Percentiles rank a stretch among this genome's conserved stretches.
Conservation (phyloP, 768 basidiomycete genomes). For the Trametopsis cervina region DNA sequence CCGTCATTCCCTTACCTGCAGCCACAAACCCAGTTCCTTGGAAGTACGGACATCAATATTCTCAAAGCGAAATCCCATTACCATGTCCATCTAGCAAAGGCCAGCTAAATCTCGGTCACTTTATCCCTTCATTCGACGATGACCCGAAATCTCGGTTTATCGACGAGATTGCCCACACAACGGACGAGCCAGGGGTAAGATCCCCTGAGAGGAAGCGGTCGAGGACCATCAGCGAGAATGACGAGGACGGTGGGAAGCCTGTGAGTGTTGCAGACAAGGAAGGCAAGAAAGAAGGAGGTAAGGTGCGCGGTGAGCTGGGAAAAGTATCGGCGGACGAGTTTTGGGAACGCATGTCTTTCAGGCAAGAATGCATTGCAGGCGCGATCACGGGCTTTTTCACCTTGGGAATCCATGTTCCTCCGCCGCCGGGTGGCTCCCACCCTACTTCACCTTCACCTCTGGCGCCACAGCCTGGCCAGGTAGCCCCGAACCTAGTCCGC, state of each 20-base stretch:
- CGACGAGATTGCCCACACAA: constrained; percentile 79
- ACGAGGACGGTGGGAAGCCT: constrained; percentile 6
- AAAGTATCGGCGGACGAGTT: constrained; percentile 73
- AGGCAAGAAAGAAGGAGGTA: constrained; percentile 21
- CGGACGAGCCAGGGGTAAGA: constrained; percentile 47
- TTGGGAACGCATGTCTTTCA: constrained; percentile 96
- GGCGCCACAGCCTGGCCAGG: constrained; percentile 50
- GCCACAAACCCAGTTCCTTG: constrained; percentile 32
- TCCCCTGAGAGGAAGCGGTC: constrained; percentile 59
- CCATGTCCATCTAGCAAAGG: constrained; percentile 38
- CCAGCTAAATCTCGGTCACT: constrained; percentile 51
- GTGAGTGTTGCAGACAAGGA: constrained; percentile 19
- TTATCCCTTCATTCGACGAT: constrained; percentile 91
- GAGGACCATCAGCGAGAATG: constrained; percentile 23
- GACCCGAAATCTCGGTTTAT: constrained; percentile 94
- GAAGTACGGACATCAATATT: constrained; percentile 80
- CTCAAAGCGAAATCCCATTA: constrained; percentile 33
- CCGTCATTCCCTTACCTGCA: constrained; percentile 13
- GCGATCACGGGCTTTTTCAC: constrained; percentile 92
- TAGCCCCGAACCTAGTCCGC: constrained; percentile 59
- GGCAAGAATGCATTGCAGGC: constrained; percentile 90
- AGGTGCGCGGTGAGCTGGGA: constrained; percentile 43
- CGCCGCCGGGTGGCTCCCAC: constrained; percentile 9
- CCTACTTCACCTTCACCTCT: constrained; percentile 31
- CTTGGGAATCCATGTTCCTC: constrained; percentile 31